phyloP scores from a whole-genome alignment of 2,329 filamentous ascomycete genomes.

The Colletotrichum sp. region DNA sequence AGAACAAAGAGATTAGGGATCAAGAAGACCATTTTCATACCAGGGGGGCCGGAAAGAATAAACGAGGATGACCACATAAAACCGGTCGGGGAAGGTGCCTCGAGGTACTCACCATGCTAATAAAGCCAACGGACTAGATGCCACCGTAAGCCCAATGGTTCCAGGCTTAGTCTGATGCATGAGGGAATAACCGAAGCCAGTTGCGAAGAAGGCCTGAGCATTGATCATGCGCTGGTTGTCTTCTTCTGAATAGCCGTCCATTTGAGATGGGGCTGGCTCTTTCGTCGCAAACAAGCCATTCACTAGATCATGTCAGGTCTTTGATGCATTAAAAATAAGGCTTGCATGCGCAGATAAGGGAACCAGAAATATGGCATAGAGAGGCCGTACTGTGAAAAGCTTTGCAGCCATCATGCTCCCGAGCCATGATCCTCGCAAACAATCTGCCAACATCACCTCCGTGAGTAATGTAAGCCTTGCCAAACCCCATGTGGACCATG shows the following conservation, averaged over 20 bases:
- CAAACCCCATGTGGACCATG: not conserved
- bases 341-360: not conserved
- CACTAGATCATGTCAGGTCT: not conserved
- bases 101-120: not conserved
- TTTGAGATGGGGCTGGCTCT: not conserved
- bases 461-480: not conserved
- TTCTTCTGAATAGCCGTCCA: not conserved
- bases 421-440: not conserved
- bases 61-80: not conserved
- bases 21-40: accelerated
- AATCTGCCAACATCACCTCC: not conserved
- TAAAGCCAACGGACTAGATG: not conserved
- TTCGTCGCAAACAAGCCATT: not conserved
- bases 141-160: not conserved
- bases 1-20: accelerated
- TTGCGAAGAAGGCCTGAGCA: not conserved
- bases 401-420: not conserved
- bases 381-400: conserved; percentile 21
- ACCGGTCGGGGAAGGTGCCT: too few relatives aligned
- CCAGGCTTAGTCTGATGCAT: not conserved
- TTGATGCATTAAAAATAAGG: not conserved
- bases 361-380: accelerated
- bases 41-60: not conserved
- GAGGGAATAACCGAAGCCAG: not conserved
- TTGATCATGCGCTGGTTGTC: not conserved